Base-by-base conservation (phyloP, 176 grass and related monocot species). In the Elymus sibiricus region DNA sequence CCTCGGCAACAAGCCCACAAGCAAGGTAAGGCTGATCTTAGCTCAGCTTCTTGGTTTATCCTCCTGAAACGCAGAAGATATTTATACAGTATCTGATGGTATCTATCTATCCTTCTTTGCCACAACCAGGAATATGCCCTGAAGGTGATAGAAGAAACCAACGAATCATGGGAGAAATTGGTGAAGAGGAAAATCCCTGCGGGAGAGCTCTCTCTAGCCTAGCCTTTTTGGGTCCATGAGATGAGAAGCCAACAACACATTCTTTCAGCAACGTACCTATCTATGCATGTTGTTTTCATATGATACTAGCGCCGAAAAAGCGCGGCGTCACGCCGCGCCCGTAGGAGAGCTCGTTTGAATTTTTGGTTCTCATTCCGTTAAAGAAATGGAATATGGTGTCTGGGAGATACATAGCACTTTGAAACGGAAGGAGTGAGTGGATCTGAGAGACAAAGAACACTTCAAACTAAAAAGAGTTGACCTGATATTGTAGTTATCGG, bases 141-240 rank as follows among this genome's bases (percentile, higher is more conserved):
- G 76, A 99, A 99, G 89, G 89, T 99, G 55, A 99, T 97, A 69
- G 34, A 88, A 58, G 97, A 99, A 86, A 99, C 97, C 12, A 99
- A 97, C 7, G 92, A 99, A 77, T 97, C 97, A 60, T 99, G 97
- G 97, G 92, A 71, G 61, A 93, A 96, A 85, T 64, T 99, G 73
- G 89, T 99, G 83, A 99, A 97, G 76, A 91, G 97, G 91, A 92
- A 93, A 42, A 85, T 94, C 85, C 92, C 97, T 17, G 87, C 97
- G 78, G 97, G 97, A 87, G 97, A 97, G 80, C 94, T 99, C 58
- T 96, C 94, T 3, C 86, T 99, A 77, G 84, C 86, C 49, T 53
- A 95, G 25, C 14, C 70, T 7, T 44, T 78, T 7, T 65, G 21
- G 39, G 39, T 53, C 31, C 77, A n/a, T n/a, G n/a, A n/a, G n/a